Evolutionary conservation across 805 yeast genomes (phyloP), one percentile per base, ranked within the genome.

Genomic region (Metschnikowia continentalis): DNA sequence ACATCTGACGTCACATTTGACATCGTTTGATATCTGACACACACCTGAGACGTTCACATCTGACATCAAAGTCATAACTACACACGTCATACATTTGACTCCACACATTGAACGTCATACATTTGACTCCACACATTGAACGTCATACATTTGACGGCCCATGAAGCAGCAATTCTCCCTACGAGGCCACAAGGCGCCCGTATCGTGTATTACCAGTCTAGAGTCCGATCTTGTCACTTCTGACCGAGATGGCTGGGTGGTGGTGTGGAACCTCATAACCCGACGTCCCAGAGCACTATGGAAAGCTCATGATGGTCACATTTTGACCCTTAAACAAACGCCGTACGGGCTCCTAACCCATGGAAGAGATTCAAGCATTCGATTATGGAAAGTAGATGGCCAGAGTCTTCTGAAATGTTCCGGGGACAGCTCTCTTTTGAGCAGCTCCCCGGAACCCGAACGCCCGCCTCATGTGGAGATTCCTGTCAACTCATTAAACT

Each of bases 401-500:
- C 7, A 14, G 10, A 38, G 38, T 14, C 35, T 53, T 5, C 23
- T 17, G 30, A 14, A 19, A 2, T 51, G 53, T 30, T 47, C 55
- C n/a, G 20, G 35, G 5, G 42, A 47, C 35, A 43, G 44, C 8
- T 41, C 57, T 5, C 22, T 35, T 15, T 39, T 54, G 26, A 48
- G 48, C 23, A 33, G 38, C 23, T 40, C 8, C 11, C 17, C 17
- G 15, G 46, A 44, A 13, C 47, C 35, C n/a, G 46, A 51, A 42
- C 22, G 46, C 6, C 66, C 67, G 6, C 59, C 66, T 56, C 55
- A 66, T 32, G 63, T 70, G 1, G 75, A 78, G 15, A 72, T 86
- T 56, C 90, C 90, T 5, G 86, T 86, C 40, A 89, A 89, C 63
- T 74, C 88, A 3, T 68, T 89, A 55, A 88, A 87, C 58, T 89